phyloP scores from a whole-genome alignment of 1,284 basidiomycete species.

The Irpex lacteus region DNA sequence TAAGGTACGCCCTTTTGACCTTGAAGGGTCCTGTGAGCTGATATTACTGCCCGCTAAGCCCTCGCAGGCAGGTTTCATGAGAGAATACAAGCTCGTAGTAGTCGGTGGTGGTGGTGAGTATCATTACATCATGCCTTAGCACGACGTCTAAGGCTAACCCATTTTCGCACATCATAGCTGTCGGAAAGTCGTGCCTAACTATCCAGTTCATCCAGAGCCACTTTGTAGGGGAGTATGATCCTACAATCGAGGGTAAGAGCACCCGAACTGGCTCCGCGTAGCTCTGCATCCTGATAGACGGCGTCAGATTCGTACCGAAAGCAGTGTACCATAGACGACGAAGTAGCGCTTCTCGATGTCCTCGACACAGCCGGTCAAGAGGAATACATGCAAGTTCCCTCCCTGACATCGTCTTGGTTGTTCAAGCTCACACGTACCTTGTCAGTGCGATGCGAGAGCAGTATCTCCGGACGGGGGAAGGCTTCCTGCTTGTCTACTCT shows the following conservation, averaged over 20 bases:
- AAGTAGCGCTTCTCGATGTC: conserved; percentile 95
- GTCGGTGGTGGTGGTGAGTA: conserved; percentile 93
- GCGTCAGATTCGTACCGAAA: conserved; percentile 87
- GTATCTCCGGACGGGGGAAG: conserved; percentile 97
- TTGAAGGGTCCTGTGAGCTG: not conserved
- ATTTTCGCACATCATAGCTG: conserved; percentile 53
- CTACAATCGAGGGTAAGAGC: conserved; percentile 87
- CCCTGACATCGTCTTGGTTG: not conserved
- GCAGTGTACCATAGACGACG: conserved; percentile 96
- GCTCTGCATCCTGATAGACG: not conserved
- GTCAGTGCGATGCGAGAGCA: conserved; percentile 94
- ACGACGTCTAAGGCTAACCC: not conserved
- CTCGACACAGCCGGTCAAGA: conserved; percentile 99
- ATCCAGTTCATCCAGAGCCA: conserved; percentile 98
- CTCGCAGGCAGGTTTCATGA: conserved; percentile 79
- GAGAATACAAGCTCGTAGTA: conserved; percentile 96
- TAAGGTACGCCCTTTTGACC: not conserved
- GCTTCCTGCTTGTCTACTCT: conserved; percentile 98
- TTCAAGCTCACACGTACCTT: not conserved
- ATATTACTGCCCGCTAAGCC: not conserved
- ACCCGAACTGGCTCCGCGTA: conserved; percentile 8
- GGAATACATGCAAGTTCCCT: conserved; percentile 85
- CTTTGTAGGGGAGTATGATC: conserved; percentile 98
- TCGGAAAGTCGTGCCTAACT: conserved; percentile 95
- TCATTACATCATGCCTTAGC: not conserved